Conservation (phyloP, 116 monocot genomes). For the Cymodocea nodosa region DNA sequence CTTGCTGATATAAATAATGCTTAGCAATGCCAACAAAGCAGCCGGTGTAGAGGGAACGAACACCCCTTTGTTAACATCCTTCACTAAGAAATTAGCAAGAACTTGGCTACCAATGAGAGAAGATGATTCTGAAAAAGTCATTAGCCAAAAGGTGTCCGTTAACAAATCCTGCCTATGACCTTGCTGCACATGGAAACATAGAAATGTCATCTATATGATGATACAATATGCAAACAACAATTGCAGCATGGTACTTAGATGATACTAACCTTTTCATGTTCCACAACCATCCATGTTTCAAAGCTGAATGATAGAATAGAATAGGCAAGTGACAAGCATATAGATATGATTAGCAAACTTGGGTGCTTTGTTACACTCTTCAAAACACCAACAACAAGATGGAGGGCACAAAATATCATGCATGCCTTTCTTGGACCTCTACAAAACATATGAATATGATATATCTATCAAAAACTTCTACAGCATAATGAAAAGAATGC, state of each 20-base stretch:
- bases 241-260: background rate
- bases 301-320: conserved; percentile 76
- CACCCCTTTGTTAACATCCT: conserved; percentile 42
- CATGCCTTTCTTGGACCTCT: conserved; percentile 74
- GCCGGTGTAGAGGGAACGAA: conserved; percentile 30
- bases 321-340: conserved; percentile 53
- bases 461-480: conserved; percentile 1
- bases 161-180: conserved; percentile 67
- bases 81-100: conserved; percentile 56
- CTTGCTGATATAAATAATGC: conserved; percentile 59
- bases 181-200: conserved; percentile 47
- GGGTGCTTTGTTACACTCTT: conserved; percentile 45
- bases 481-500: background rate
- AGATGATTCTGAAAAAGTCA: conserved; percentile 71
- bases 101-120: conserved; percentile 76
- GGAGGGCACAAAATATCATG: conserved; percentile 58
- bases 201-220: background rate
- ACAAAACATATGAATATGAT: conserved; percentile 6
- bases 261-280: conserved; percentile 76
- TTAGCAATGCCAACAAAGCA: conserved; percentile 48
- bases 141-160: conserved; percentile 78
- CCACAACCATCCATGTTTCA: conserved; percentile 76
- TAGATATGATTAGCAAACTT: conserved; percentile 33
- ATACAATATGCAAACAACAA: background rate
- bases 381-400: conserved; percentile 45